Percentiles rank a stretch among this genome's conserved stretches.
Conservation (phyloP, 2,329 filamentous ascomycete genomes). For the Ophiocordyceps robertsii region DNA sequence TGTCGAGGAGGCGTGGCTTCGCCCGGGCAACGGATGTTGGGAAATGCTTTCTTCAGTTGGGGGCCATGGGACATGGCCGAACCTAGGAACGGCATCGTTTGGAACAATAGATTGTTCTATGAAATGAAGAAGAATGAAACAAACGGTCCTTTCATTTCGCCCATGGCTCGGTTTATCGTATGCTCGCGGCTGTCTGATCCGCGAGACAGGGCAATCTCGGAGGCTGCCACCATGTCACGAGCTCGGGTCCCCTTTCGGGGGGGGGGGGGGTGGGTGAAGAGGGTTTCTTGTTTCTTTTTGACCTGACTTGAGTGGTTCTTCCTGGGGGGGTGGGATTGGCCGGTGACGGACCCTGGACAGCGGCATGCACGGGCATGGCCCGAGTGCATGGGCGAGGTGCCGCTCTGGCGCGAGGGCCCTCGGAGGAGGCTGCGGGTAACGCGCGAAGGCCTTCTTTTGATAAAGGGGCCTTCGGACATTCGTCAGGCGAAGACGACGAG, state of each 20-base stretch:
- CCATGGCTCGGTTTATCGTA: too few species aligned
- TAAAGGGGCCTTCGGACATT: too few species aligned
- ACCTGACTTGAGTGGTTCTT: too few species aligned
- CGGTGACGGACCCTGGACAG: neutral
- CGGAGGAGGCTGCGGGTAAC: too few species aligned
- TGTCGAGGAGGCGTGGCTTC: neutral
- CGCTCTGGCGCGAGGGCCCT: too few species aligned
- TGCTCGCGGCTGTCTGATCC: neutral
- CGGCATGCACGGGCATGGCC: neutral
- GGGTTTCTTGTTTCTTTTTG: neutral
- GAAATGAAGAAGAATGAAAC: neutral
- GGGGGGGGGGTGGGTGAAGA: too few species aligned
- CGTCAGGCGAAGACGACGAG: too few species aligned
- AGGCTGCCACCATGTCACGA: neutral
- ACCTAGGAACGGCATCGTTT: neutral
- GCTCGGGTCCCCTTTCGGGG: neutral
- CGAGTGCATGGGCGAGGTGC: neutral
- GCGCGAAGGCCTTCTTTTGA: too few species aligned
- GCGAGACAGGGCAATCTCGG: conserved; percentile 1
- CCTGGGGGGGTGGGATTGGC: neutral
- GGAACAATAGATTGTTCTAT: neutral
- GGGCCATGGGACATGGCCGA: neutral
- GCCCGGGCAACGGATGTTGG: neutral
- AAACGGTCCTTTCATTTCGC: neutral
- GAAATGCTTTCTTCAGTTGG: neutral